Evolutionary conservation across 495 filamentous ascomycete species (phyloP), one percentile per base, ranked within the genome.

Genomic region (Collariella sp.): DNA sequence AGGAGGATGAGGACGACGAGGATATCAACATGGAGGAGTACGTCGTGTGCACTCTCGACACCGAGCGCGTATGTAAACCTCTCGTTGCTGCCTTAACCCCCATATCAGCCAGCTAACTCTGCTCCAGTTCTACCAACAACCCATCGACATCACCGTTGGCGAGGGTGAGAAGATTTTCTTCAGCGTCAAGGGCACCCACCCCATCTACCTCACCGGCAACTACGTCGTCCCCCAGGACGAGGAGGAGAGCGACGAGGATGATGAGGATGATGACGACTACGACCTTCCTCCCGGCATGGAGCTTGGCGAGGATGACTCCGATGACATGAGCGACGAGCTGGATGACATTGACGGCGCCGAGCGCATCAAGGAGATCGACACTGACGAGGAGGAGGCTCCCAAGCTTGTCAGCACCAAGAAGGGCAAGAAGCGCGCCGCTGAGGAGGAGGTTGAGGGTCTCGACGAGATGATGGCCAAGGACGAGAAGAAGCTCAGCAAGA

Each of bases 41-140:
- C 58, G 90, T 96, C 52, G 67, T 99, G 58, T 99, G 94, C 76
- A 97, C 93, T 38, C 77, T 99, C 36, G 91, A 95, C 74, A 84
- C 90, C 34, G 81, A 87, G 69, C 64, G 66, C 38, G 69, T 76
- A 69, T 41, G 71, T 59, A 43, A 19, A 20, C 46, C 33, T 39
- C 36, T 41, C 9, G 26, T 38, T 15, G 16, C 6, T 40, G 22
- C 23, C 15, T 51, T 40, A n/a, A 41, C 44, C 9, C 40, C 19
- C 9, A 12, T 29, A 19, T 33, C 3, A 34, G 15, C 16, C 29
- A 12, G 58, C 71, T 75, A 66, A 78, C 66, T 29, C 31, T 49
- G 35, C 38, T 20, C 36, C 59, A 98, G 93, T 80, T 85, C 73
- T 95, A 83, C 78, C 93, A 99, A 70, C 93, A 99, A 67, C 70